Percentiles rank a stretch among this genome's conserved stretches.
phyloP scores from a whole-genome alignment of 495 filamentous ascomycete species.

The Trichoderma reesei region DNA sequence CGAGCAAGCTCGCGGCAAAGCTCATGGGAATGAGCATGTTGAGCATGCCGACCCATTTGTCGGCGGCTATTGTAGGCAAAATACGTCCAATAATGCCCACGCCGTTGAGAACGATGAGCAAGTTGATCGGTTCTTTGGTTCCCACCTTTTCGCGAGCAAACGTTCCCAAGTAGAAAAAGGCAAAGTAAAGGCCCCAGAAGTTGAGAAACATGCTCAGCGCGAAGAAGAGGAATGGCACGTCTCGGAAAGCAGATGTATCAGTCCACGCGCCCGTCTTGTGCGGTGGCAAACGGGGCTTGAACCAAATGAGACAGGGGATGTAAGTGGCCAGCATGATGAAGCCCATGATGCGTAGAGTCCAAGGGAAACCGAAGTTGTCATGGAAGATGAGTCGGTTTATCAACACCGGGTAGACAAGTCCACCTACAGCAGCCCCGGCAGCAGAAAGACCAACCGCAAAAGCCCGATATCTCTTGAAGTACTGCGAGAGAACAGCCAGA shows the following conservation, averaged over 20 bases:
- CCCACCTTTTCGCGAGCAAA: constrained; percentile 17
- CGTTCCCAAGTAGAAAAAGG: constrained; percentile 28
- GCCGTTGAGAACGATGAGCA: constrained; percentile 33
- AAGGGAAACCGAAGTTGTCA: constrained; percentile 43
- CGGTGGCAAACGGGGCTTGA: constrained; percentile 16
- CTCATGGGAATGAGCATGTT: constrained; percentile 26
- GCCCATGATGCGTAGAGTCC: constrained; percentile 48
- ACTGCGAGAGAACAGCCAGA: constrained; percentile 55
- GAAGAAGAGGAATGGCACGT: constrained; percentile 40
- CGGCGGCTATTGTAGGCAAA: constrained; percentile 33
- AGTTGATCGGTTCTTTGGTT: constrained; percentile 33
- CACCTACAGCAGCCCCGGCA: constrained; percentile 53
- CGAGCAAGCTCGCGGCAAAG: constrained; percentile 21
- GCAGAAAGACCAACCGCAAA: constrained; percentile 54
- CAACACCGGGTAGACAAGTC: constrained; percentile 46
- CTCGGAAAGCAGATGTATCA: constrained; percentile 19
- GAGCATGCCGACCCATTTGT: constrained; percentile 30
- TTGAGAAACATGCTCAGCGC: constrained; percentile 46
- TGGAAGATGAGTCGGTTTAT: constrained; percentile 40
- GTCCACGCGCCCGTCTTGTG: constrained; percentile 12
- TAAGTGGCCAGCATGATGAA: constrained; percentile 45
- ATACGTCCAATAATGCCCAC: constrained; percentile 38
- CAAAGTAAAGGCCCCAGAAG: constrained; percentile 20
- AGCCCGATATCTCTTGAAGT: constrained; percentile 54
- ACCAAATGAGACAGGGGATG: constrained; percentile 32